Percentiles rank a stretch among this genome's conserved stretches.
Evolutionary conservation across 2,329 filamentous ascomycete genomes (phyloP).

Genomic region (Annulohypoxylon truncatum): DNA sequence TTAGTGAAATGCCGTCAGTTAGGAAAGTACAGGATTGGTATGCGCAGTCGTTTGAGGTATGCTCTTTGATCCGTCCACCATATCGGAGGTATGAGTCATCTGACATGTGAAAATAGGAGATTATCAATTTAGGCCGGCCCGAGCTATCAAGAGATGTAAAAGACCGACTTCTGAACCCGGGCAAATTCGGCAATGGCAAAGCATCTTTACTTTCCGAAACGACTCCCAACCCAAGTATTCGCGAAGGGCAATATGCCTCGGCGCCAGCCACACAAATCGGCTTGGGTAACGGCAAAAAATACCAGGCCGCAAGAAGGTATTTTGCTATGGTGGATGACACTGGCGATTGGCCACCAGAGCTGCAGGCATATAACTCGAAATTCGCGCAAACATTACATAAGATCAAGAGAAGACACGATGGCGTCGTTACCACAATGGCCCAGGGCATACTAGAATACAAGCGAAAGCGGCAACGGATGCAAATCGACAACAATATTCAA

Average conservation of each 20-base stretch:
- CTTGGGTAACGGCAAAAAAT: conserved; percentile 60
- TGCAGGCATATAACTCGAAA: conserved; percentile 91
- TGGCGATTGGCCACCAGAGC: conserved; percentile 90
- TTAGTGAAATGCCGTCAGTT: conserved; percentile 98
- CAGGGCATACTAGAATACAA: conserved; percentile 99
- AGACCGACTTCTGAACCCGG: conserved; percentile 79
- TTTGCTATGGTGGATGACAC: conserved; percentile 92
- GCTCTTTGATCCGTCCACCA: conserved; percentile 44
- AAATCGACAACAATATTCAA: conserved; percentile 97
- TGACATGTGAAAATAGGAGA: conserved; percentile 73
- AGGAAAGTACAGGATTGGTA: conserved; percentile 98
- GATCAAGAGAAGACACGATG: conserved; percentile 96
- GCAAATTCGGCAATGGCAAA: conserved; percentile 63
- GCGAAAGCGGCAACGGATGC: conserved; percentile 93
- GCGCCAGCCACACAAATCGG: conserved; percentile 61
- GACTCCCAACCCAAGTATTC: conserved; percentile 90
- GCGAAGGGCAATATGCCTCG: conserved; percentile 81
- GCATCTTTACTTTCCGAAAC: conserved; percentile 79
- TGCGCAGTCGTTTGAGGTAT: conserved; percentile 97
- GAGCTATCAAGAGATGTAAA: conserved; percentile 79
- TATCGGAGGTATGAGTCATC: conserved; percentile 47
- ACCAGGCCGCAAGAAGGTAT: conserved; percentile 75
- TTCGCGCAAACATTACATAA: conserved; percentile 90
- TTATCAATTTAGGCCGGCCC: conserved; percentile 86
- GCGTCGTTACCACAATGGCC: conserved; percentile 97